These are phyloP conservation scores for Phytophthora pseudosyringae DNA, from an alignment of 352 stramenopile species.

Conservation along the genomic window DNA sequence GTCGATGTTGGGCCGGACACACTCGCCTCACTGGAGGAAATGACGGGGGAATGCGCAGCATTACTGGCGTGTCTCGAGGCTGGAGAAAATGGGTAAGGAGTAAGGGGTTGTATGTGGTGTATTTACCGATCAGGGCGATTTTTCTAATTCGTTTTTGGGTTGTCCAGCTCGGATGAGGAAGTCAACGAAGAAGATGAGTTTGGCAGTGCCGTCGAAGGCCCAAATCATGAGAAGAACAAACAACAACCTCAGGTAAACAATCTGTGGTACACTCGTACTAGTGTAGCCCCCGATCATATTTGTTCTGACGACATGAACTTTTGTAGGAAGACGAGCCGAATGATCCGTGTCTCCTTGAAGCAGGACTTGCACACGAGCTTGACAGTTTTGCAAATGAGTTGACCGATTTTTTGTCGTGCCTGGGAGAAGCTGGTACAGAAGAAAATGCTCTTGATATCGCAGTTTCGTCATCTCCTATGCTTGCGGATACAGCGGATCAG, in stretches of 20 bases:
- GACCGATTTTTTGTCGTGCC: slow-evolving; percentile 25
- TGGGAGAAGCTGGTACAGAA: background rate
- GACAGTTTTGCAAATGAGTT: slow-evolving; percentile 37
- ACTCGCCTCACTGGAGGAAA: slow-evolving; percentile 27
- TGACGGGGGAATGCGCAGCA: slow-evolving; percentile 23
- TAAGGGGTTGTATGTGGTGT: background rate
- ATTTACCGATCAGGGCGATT: background rate
- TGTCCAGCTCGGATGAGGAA: background rate
- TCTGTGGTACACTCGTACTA: background rate
- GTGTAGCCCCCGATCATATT: background rate
- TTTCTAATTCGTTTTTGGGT: background rate
- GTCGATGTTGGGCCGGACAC: slow-evolving; percentile 7
- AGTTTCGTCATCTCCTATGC: background rate
- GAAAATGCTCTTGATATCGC: background rate
- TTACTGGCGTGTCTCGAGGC: slow-evolving; percentile 35
- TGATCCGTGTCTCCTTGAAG: background rate
- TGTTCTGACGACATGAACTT: background rate
- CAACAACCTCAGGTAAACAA: slow-evolving; percentile 14
- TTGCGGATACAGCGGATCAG: background rate
- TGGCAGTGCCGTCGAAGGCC: background rate
- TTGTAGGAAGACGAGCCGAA: slow-evolving; percentile 6
- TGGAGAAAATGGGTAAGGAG: slow-evolving; percentile 4
- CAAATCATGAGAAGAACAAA: background rate
- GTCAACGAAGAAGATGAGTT: background rate
- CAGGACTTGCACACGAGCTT: slow-evolving; percentile 32